Evolutionary conservation across 345 rosid genomes (phyloP).

Genomic region (Melastoma malabathricum): DNA sequence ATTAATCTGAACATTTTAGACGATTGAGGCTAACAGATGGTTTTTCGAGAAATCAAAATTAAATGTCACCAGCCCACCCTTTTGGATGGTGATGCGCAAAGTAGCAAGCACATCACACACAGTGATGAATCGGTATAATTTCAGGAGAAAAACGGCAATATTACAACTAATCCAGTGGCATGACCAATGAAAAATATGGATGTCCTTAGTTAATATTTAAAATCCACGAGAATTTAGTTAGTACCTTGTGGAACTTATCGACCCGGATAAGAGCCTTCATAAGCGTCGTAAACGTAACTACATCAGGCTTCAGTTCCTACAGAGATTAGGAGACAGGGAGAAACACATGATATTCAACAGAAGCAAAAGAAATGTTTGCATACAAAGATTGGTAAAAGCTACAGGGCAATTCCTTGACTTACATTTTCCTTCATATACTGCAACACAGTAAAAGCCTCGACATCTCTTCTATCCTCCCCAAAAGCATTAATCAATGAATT

Average conservation of each 20-base stretch:
- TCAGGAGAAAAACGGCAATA: too few species aligned
- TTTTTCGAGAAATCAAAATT: too few species aligned
- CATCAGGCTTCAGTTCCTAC: slow-evolving; percentile 90
- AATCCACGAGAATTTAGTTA: neutral
- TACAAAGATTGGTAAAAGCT: too few species aligned
- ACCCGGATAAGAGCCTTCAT: slow-evolving; percentile 90
- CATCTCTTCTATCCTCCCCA: slow-evolving; percentile 89
- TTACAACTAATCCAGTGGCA: too few species aligned
- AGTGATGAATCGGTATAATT: too few species aligned
- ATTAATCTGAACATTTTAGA: too few species aligned
- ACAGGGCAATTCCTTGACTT: slow-evolving; percentile 6
- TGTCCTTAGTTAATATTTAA: neutral
- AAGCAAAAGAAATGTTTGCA: neutral
- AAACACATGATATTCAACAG: neutral
- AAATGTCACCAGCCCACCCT: too few species aligned
- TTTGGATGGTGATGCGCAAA: too few species aligned
- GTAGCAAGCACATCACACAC: too few species aligned
- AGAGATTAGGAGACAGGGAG: slow-evolving; percentile 6
- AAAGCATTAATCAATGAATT: slow-evolving; percentile 91
- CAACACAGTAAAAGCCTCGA: slow-evolving; percentile 82
- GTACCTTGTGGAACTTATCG: slow-evolving; percentile 74
- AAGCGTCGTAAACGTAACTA: slow-evolving; percentile 82
- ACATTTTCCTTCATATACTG: slow-evolving; percentile 94
- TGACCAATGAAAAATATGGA: neutral
- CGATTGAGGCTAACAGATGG: too few species aligned